A percentile compares a stretch with the other conserved stretches of the same genome.
Conservation (phyloP, 2,329 filamentous ascomycete genomes). For the Aspergillus tubingensis region DNA sequence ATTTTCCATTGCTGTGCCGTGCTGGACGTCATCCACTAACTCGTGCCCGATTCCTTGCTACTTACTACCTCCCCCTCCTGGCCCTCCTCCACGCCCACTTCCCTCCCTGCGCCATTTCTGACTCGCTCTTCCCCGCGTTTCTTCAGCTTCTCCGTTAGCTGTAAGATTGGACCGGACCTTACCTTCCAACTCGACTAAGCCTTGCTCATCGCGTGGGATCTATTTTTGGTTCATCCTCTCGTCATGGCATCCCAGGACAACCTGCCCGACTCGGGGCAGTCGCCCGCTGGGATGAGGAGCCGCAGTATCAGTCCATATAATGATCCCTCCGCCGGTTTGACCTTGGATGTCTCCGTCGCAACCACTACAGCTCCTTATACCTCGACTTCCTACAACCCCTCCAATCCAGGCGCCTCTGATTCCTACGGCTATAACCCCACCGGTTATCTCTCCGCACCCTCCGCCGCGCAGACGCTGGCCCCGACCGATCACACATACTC, state of each 20-base stretch:
- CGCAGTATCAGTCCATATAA: slow-evolving; percentile 47
- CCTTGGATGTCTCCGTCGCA: slow-evolving; percentile 41
- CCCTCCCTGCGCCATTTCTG: slow-evolving; percentile 13
- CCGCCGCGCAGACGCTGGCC: slow-evolving; percentile 33
- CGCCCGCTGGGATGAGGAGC: slow-evolving; percentile 39
- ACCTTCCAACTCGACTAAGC: slow-evolving; percentile 13
- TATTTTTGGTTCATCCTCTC: slow-evolving; percentile 23
- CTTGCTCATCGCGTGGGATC: slow-evolving; percentile 24
- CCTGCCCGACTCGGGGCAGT: slow-evolving; percentile 39
- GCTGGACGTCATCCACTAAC: slow-evolving; percentile 1
- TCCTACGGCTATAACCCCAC: slow-evolving; percentile 38
- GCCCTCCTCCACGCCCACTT: slow-evolving; percentile 8
- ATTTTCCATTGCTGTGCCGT: slow-evolving; percentile 10
- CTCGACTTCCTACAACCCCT: slow-evolving; percentile 30
- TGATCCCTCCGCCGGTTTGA: slow-evolving; percentile 33
- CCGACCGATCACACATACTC: slow-evolving; percentile 38
- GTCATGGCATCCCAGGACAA: slow-evolving; percentile 38
- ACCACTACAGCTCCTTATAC: slow-evolving; percentile 34
- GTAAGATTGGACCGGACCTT: slow-evolving; percentile 15
- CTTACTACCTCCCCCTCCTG: background rate
- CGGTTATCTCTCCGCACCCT: slow-evolving; percentile 36
- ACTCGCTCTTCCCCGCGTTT: slow-evolving; percentile 15
- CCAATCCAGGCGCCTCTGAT: slow-evolving; percentile 31
- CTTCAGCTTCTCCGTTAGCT: slow-evolving; percentile 7
- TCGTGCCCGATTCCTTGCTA: background rate